Base-by-base conservation (phyloP, 83 land plant species). In the Isoetes engelmannii region DNA sequence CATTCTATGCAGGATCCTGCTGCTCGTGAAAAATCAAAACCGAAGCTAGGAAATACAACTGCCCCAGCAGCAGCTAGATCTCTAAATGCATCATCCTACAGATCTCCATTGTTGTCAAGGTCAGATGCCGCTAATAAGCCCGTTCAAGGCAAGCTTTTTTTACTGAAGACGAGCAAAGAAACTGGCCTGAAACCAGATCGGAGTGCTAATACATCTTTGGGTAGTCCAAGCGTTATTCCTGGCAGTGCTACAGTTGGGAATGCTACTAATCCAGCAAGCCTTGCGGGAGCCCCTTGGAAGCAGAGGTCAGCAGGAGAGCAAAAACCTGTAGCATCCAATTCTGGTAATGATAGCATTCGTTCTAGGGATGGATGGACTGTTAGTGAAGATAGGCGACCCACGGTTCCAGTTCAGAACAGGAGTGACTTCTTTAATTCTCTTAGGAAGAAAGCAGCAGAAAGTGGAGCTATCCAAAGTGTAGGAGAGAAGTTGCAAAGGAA, bases 361-460 rank as follows among this genome's bases (percentile, higher is more conserved):
- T 2, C 37, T 28, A 28, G 37, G 37, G 37, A 28, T 28, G 37
- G 37, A 28, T 28, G 37, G 15, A 8, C 17, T 21, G 75, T 57
- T 9, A 18, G 44, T 48, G 77, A 74, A 7, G 77, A 74, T 7
- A 20, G 65, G 42, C 72, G 73, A n/a, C 54, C 74, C 44, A 48
- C 65, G 4, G 53, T 50, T 19, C 77, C 49, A 10, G 60, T 65
- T 7, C 77, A 74, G 51, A 74, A 74, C 15, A 73, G 77, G 8
- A 70, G 75, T 48, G 73, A 74, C 45, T 74, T 74, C 57, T 74
- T 68, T 58, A 74, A 74, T 50, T 73, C 77, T 7, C 53, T 74
- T 44, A 5, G 77, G 28, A 74, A 53, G 65, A 74, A 69, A 54
- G 73, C 77, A 8, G 75, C 74, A 28, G 37, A 28, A 28, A 28